A percentile compares a stretch with the other conserved stretches of the same genome.
Evolutionary conservation across 192 early-diverging fungal genomes (phyloP).

Genomic region (Funneliformis geosporum): DNA sequence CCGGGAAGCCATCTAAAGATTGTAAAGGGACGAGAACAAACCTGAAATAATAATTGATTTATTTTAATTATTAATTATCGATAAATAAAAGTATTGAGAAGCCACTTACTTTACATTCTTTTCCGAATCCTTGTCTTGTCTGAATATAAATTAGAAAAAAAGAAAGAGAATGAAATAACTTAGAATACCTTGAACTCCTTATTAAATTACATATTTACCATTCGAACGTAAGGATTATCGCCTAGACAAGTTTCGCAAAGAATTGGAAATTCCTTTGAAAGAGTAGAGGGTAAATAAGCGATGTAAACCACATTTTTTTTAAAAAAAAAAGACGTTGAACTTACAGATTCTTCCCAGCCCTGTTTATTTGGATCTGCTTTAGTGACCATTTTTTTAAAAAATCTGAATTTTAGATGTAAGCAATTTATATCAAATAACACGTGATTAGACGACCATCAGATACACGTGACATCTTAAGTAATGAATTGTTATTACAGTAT

Average conservation of each 20-base stretch:
- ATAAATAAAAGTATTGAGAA: background rate
- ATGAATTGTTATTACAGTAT: no score
- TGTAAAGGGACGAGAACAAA: slow-evolving; percentile 91
- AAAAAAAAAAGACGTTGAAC: background rate
- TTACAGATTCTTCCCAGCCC: slow-evolving; percentile 64
- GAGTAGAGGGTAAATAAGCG: background rate
- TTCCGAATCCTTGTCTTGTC: slow-evolving; percentile 72
- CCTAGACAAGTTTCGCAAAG: slow-evolving; percentile 98
- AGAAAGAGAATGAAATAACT: background rate
- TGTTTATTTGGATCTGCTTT: slow-evolving; percentile 64
- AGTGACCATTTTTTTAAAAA: slow-evolving; percentile 23
- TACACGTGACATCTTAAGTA: no score
- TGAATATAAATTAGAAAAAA: slow-evolving; percentile 21
- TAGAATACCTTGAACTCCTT: background rate
- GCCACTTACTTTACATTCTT: slow-evolving; percentile 68
- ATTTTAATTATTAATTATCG: no score
- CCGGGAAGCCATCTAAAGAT: slow-evolving; percentile 97
- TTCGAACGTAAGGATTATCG: slow-evolving; percentile 96
- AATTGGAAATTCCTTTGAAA: slow-evolving; percentile 72
- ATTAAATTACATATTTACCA: slow-evolving; percentile 60
- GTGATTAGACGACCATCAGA: no score
- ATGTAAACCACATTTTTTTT: background rate
- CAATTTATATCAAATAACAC: no score
- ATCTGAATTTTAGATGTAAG: no score
- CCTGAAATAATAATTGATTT: slow-evolving; percentile 36